Base-by-base conservation (phyloP, 139 green algal species). In the Picochlorum sp. region DNA sequence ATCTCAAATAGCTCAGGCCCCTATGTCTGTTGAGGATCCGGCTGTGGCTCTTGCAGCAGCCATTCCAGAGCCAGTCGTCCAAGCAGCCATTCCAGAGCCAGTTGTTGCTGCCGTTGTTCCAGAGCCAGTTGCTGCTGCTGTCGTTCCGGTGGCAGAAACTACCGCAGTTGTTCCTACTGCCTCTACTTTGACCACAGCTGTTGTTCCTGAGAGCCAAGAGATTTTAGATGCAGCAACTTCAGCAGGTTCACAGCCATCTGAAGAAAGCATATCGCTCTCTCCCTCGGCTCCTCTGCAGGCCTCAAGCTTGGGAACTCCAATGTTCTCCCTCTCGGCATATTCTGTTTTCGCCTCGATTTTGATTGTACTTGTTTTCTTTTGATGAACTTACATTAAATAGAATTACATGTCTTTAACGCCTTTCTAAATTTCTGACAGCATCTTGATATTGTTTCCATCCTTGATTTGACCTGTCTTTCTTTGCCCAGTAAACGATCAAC, bases 371-470 rank as follows among this genome's bases (percentile, higher is more conserved):
- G 20, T 65, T 57, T 28, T 52, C 2, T 57, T 32, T 18, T 59
- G n/a, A 65, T 57, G 44, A 65, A 57, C 7, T 26, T 32, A 51
- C 15, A 65, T 18, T 24, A 52, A 65, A 65, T 57, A 32, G 8
- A 30, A 32, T 57, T 65, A 16, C 15, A 65, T 28, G 57, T 57
- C 23, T 32, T 57, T 32, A 57, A 26, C 15, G 57, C 13, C 58
- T 23, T 8, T 65, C 13, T 18, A 65, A 57, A 24, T 59, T 32
- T 59, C 20, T 65, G 2, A 65, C 58, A 13, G 58, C 58, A 52
- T 65, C 58, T 23, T 65, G 58, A 26, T 65, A 65, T 18, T 52
- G 20, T 32, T 65, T 59, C 58, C 58, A 65, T 8, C 58, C 58
- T 30, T 59, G n/a, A 15, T 52, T 59, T 20, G 57, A 57, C 13